phyloP scores from a whole-genome alignment of 2,329 filamentous ascomycete genomes.

The Zymoseptoria crescenta region DNA sequence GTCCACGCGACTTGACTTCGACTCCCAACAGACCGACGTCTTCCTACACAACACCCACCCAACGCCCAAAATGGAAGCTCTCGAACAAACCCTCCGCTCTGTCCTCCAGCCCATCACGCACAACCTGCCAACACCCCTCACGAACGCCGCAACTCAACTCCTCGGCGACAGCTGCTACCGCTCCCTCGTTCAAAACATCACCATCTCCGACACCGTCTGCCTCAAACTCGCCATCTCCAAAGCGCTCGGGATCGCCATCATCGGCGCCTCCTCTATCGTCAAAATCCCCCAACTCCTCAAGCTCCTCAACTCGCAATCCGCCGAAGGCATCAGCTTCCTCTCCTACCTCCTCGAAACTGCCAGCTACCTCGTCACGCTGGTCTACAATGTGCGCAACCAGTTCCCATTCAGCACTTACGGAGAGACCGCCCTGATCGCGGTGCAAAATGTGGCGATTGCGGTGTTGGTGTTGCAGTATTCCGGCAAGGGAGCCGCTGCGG shows the following conservation, averaged over 20 bases:
- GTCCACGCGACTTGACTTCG: not conserved
- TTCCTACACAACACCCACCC: not conserved
- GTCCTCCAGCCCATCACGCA: conserved; percentile 39
- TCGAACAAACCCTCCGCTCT: conserved; percentile 38
- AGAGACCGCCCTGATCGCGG: conserved; percentile 84
- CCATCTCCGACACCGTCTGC: conserved; percentile 68
- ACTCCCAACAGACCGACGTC: not conserved
- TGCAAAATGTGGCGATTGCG: conserved; percentile 85
- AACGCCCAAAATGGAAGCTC: conserved; percentile 36
- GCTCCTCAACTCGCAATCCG: conserved; percentile 70
- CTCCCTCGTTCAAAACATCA: conserved; percentile 74
- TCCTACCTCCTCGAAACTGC: conserved; percentile 88
- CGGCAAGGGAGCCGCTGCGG: conserved; percentile 59
- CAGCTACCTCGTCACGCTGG: conserved; percentile 78
- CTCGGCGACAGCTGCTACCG: conserved; percentile 80
- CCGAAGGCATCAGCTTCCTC: conserved; percentile 78
- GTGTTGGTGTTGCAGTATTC: conserved; percentile 79
- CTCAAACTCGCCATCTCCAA: conserved; percentile 88
- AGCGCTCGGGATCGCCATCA: conserved; percentile 85
- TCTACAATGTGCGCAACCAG: conserved; percentile 83
- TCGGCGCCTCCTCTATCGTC: conserved; percentile 80
- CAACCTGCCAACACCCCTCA: conserved; percentile 59
- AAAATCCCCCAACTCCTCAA: conserved; percentile 97
- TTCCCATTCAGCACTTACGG: conserved; percentile 97
- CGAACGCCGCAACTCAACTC: conserved; percentile 67